Conservation (phyloP, 257 asterid species). For the Przewalskia tangutica region DNA sequence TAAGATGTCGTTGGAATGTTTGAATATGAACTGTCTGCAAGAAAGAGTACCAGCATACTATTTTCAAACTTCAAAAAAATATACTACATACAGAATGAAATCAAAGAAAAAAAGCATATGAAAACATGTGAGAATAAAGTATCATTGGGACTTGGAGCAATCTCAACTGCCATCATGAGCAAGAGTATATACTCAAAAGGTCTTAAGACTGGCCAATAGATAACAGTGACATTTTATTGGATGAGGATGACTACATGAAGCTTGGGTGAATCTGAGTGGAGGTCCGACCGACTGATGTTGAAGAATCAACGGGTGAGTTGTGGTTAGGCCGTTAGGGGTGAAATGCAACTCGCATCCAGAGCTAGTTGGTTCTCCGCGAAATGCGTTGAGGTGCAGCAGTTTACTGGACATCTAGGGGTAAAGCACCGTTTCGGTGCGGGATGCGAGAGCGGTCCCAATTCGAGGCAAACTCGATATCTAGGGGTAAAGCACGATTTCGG, state of each 20-base stretch:
- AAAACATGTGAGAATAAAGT: background rate
- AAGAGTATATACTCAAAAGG: background rate
- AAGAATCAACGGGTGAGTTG: background rate
- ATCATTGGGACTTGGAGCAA: background rate
- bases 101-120: background rate
- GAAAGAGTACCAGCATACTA: slow-evolving; percentile 8
- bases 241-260: background rate
- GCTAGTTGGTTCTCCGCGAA: background rate
- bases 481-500: too few relatives aligned
- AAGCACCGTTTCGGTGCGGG: too few relatives aligned
- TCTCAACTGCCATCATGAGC: background rate
- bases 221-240: background rate
- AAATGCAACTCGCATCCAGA: background rate
- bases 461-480: too few relatives aligned
- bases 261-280: background rate
- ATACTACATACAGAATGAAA: background rate
- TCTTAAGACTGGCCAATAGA: background rate
- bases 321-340: background rate
- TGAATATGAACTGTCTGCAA: slow-evolving; percentile 85
- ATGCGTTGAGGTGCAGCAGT: background rate
- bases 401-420: too few relatives aligned
- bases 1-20: slow-evolving; percentile 94
- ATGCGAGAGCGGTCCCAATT: too few relatives aligned
- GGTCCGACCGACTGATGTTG: background rate
- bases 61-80: background rate